These are phyloP conservation scores for Penicillium odoratum DNA, from an alignment of 495 filamentous ascomycete genomes.

Conservation along the genomic window DNA sequence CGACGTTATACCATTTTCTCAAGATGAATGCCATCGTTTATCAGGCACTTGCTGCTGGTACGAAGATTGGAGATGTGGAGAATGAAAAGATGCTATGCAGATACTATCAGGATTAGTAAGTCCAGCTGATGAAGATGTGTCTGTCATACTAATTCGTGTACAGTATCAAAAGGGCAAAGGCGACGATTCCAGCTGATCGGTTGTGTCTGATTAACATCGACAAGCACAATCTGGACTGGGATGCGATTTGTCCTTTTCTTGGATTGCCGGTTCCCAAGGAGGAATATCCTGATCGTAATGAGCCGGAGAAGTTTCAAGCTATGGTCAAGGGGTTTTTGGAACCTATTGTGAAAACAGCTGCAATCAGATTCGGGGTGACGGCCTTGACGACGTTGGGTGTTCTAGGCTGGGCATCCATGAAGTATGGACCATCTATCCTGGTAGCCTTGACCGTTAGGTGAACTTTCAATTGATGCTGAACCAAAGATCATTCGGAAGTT, in stretches of 20 bases:
- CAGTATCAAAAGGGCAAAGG: conserved; percentile 26
- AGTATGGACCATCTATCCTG: conserved; percentile 11
- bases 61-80: conserved; percentile 2
- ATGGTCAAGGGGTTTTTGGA: conserved; percentile 14
- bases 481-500: no score
- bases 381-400: conserved; percentile 13
- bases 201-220: conserved; percentile 22
- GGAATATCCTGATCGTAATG: conserved; percentile 27
- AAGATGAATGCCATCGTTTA: conserved; percentile 16
- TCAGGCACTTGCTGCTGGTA: conserved; percentile 6
- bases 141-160: not conserved
- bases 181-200: conserved; percentile 21
- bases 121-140: not conserved
- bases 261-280: conserved; percentile 21
- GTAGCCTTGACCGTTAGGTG: not conserved
- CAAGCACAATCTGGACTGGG: conserved; percentile 25
- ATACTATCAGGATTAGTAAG: conserved; percentile 26
- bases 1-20: conserved; percentile 16
- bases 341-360: conserved; percentile 12
- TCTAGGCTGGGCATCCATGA: conserved; percentile 15
- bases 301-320: conserved; percentile 25
- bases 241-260: conserved; percentile 29
- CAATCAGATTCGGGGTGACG: conserved; percentile 14
- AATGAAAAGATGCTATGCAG: conserved; percentile 8
- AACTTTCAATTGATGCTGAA: no score